These are phyloP conservation scores for Ustilago xerochloae DNA, from an alignment of 1,284 basidiomycete genomes.

Conservation along the genomic window DNA sequence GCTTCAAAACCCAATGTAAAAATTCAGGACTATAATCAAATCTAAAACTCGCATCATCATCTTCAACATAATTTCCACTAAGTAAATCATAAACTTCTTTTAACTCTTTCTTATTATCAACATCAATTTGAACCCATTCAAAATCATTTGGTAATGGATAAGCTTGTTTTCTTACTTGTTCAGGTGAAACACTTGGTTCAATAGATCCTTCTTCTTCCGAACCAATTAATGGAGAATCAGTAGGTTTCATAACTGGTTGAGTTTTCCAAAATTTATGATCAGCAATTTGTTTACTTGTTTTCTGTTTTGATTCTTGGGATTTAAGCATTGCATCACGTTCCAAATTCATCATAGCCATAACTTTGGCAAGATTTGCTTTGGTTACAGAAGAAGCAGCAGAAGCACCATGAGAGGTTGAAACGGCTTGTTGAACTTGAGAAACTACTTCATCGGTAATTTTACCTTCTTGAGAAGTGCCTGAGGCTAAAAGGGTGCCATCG, in stretches of 20 bases:
- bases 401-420: conserved; percentile 47
- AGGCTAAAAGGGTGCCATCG: conserved; percentile 33
- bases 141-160: conserved; percentile 91
- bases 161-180: conserved; percentile 86
- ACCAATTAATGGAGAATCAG: conserved; percentile 57
- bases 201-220: conserved; percentile 80
- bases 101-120: conserved; percentile 79
- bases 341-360: conserved; percentile 58
- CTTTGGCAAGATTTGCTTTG: conserved; percentile 52
- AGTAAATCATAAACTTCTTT: conserved; percentile 93
- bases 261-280: conserved; percentile 69
- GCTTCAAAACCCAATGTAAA: conserved; percentile 91
- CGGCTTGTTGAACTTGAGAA: conserved; percentile 44
- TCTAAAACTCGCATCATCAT: conserved; percentile 92
- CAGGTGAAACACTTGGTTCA: conserved; percentile 80
- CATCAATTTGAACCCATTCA: conserved; percentile 87
- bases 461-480: conserved; percentile 21
- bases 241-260: conserved; percentile 85
- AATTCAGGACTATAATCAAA: conserved; percentile 97
- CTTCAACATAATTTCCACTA: conserved; percentile 95
- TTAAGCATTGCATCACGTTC: conserved; percentile 56
- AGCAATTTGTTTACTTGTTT: conserved; percentile 50
- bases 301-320: conserved; percentile 55
- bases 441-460: conserved; percentile 56
- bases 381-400: conserved; percentile 51